Evolutionary conservation across 192 early-diverging fungal genomes (phyloP).

Genomic region (Coemansia sp.): DNA sequence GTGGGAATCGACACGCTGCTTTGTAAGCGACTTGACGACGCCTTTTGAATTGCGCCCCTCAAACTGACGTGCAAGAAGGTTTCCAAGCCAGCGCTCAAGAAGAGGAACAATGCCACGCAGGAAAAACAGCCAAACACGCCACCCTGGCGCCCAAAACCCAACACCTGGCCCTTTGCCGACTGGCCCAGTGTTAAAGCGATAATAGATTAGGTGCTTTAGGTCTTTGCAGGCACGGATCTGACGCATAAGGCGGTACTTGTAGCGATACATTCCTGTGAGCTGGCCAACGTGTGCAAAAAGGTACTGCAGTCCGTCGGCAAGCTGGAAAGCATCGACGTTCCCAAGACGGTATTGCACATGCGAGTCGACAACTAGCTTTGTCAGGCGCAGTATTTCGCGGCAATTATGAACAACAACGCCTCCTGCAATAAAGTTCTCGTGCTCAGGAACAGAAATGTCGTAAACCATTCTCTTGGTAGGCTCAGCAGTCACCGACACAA

Average conservation of each 20-base stretch:
- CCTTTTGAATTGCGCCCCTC: slow-evolving; percentile 97
- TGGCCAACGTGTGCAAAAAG: slow-evolving; percentile 99
- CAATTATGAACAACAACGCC: slow-evolving; percentile 57
- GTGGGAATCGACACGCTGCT: slow-evolving; percentile 98
- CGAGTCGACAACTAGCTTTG: slow-evolving; percentile 94
- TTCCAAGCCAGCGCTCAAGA: slow-evolving; percentile 97
- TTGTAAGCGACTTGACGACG: slow-evolving; percentile 97
- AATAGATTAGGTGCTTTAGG: slow-evolving; percentile 92
- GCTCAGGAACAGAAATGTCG: slow-evolving; percentile 52
- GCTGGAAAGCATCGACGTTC: slow-evolving; percentile 98
- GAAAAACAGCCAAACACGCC: slow-evolving; percentile 99
- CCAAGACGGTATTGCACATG: slow-evolving; percentile 98
- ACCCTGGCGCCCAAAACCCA: slow-evolving; percentile 98
- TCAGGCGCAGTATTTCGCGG: slow-evolving; percentile 94
- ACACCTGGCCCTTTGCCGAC: slow-evolving; percentile 98
- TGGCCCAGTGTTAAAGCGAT: slow-evolving; percentile 89
- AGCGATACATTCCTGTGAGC: slow-evolving; percentile 98
- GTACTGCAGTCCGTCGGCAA: slow-evolving; percentile 98
- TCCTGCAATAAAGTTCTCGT: slow-evolving; percentile 56
- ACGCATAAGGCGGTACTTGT: slow-evolving; percentile 97
- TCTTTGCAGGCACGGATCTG: slow-evolving; percentile 97
- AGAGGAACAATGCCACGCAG: slow-evolving; percentile 97
- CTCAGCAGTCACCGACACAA: slow-evolving; percentile 16
- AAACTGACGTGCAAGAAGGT: slow-evolving; percentile 97
- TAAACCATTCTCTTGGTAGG: slow-evolving; percentile 32